Base-by-base conservation (phyloP, 495 filamentous ascomycete genomes). In the Neurospora terricola region DNA sequence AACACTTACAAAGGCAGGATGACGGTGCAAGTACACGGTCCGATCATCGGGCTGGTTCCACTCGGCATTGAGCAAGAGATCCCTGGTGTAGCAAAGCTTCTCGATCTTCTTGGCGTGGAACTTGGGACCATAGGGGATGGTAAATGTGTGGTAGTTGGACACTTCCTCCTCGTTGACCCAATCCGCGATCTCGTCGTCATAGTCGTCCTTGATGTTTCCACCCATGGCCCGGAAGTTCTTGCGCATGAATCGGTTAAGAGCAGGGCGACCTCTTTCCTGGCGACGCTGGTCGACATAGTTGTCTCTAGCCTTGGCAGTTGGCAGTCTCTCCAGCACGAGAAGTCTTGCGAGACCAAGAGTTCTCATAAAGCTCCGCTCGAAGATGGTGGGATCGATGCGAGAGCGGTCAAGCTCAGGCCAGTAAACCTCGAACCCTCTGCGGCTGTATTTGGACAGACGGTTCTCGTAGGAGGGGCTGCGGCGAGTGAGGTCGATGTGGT, bases 391-490 rank as follows among this genome's bases (percentile, higher is more conserved):
- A 76, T 96, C 93, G 69, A 96, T 84, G 11, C 86, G 87, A 4
- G 87, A 86, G 27, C 93, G 87, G 71, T 94, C 91, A 30, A 96
- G 83, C 34, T 87, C 83, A 0, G 88, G 83, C 89, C 91, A 95
- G 78, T 91, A 92, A 4, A 94, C 87, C 77, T 96, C 93, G 72
- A 96, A 96, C 4, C 92, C 91, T 14, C 92, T 84, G 77, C 91
- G 92, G 30, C 90, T 91, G 80, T 95, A 96, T 79, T 96, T 96
- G 5, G 91, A 93, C n/a, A 96, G 85, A 10, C 93, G 90, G 74
- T 91, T 94, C 76, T 96, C 93, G 77, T 95, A 96, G 0, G 92
- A 94, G 0, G 93, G 92, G 12, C 91, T 94, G 16, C 93, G 89
- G 5, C 93, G 87, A 8, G 87, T 89, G 66, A 96, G 85, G 78